phyloP scores from a whole-genome alignment of 2,329 filamentous ascomycete species.

The Clonostachys sp. region DNA sequence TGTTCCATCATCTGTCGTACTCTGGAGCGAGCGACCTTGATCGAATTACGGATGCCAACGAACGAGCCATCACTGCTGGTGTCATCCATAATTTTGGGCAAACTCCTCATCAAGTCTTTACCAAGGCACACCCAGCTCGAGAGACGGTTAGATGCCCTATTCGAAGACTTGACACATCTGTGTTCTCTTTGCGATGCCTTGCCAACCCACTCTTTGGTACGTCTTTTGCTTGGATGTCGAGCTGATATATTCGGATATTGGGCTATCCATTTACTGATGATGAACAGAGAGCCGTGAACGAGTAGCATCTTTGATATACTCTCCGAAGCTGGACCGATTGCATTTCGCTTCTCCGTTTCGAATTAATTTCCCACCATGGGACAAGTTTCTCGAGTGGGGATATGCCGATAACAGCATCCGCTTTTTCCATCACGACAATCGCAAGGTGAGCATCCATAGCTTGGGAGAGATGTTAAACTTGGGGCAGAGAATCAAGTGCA shows the following conservation, averaged over 20 bases:
- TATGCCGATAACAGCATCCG: conserved; percentile 90
- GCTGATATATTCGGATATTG: background rate
- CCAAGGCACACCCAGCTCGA: conserved; percentile 70
- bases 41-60: conserved; percentile 81
- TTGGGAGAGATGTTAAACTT: background rate
- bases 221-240: conserved; percentile 5
- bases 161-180: conserved; percentile 71
- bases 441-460: conserved; percentile 48
- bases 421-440: conserved; percentile 81
- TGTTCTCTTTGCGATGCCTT: conserved; percentile 71
- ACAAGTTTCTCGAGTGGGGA: conserved; percentile 94
- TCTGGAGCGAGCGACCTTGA: conserved; percentile 91
- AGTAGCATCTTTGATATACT: conserved; percentile 74
- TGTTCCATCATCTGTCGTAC: conserved; percentile 95
- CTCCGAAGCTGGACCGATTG: conserved; percentile 74
- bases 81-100: conserved; percentile 99
- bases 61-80: conserved; percentile 82
- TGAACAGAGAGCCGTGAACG: conserved; percentile 63
- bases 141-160: conserved; percentile 63
- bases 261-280: background rate
- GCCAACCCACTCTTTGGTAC: conserved; percentile 71
- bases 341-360: conserved; percentile 81
- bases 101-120: conserved; percentile 92
- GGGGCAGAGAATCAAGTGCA: background rate
- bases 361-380: conserved; percentile 84